Evolutionary conservation across 805 yeast species (phyloP).

Genomic region (Wickerhamomyces subpelliculosus): DNA sequence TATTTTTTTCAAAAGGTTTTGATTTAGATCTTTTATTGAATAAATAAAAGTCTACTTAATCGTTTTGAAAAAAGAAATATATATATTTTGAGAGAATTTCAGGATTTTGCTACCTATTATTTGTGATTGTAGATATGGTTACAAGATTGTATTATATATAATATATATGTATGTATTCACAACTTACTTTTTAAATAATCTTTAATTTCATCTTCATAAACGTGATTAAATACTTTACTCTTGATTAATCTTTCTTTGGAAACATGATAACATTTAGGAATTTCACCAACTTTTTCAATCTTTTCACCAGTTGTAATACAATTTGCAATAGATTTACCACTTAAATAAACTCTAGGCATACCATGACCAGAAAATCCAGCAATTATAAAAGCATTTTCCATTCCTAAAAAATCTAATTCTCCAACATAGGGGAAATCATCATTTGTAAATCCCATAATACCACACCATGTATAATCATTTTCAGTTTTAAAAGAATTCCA

Average conservation of each 20-base stretch:
- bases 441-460: constrained; percentile 39
- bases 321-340: constrained; percentile 34
- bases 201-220: too few species aligned
- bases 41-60: too few species aligned
- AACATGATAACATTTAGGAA: background rate
- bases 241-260: background rate
- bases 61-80: too few species aligned
- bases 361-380: constrained; percentile 49
- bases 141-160: too few species aligned
- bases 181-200: too few species aligned
- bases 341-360: constrained; percentile 38
- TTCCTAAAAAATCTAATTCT: constrained; percentile 22
- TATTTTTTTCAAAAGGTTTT: too few species aligned
- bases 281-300: background rate
- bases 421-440: constrained; percentile 39
- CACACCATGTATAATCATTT: constrained; percentile 32
- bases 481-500: constrained; percentile 24
- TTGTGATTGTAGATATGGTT: too few species aligned
- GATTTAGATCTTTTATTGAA: too few species aligned
- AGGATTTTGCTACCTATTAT: too few species aligned
- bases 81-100: too few species aligned
- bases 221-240: too few species aligned
- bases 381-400: constrained; percentile 27
- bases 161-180: too few species aligned
- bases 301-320: constrained; percentile 7